These are phyloP conservation scores for Laguncularia racemosa DNA, from an alignment of 345 rosid genomes.

Conservation along the genomic window DNA sequence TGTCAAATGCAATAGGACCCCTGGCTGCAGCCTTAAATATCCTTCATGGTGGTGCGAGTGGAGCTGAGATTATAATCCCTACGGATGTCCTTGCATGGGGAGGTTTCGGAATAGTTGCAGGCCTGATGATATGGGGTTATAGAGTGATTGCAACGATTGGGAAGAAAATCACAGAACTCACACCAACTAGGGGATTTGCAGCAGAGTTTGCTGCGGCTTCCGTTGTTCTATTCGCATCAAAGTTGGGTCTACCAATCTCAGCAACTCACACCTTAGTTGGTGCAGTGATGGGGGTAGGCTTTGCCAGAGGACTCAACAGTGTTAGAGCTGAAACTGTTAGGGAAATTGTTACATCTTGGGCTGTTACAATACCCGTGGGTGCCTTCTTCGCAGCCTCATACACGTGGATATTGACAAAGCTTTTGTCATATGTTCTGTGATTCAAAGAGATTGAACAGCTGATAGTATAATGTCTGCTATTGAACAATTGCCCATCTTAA, in stretches of 20 bases:
- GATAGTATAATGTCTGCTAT: slow-evolving; percentile 12
- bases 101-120: slow-evolving; percentile 92
- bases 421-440: slow-evolving; percentile 58
- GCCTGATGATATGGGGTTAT: slow-evolving; percentile 83
- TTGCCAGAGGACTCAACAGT: slow-evolving; percentile 85
- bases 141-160: slow-evolving; percentile 95
- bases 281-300: slow-evolving; percentile 98
- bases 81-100: slow-evolving; percentile 94
- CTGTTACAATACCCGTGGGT: slow-evolving; percentile 85
- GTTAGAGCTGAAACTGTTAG: slow-evolving; percentile 85
- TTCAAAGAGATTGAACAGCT: slow-evolving; percentile 10
- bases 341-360: slow-evolving; percentile 92
- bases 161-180: slow-evolving; percentile 90
- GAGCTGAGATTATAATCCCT: slow-evolving; percentile 63
- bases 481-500: not conserved
- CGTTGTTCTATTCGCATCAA: slow-evolving; percentile 85
- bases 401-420: slow-evolving; percentile 85
- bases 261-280: slow-evolving; percentile 94
- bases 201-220: slow-evolving; percentile 97
- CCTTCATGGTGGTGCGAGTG: slow-evolving; percentile 62
- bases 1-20: slow-evolving; percentile 94
- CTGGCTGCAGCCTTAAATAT: slow-evolving; percentile 84
- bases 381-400: slow-evolving; percentile 70
- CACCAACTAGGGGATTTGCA: slow-evolving; percentile 95
- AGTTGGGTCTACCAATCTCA: slow-evolving; percentile 79